phyloP scores from a whole-genome alignment of 257 asterid species.

The Solanum commersonii region DNA sequence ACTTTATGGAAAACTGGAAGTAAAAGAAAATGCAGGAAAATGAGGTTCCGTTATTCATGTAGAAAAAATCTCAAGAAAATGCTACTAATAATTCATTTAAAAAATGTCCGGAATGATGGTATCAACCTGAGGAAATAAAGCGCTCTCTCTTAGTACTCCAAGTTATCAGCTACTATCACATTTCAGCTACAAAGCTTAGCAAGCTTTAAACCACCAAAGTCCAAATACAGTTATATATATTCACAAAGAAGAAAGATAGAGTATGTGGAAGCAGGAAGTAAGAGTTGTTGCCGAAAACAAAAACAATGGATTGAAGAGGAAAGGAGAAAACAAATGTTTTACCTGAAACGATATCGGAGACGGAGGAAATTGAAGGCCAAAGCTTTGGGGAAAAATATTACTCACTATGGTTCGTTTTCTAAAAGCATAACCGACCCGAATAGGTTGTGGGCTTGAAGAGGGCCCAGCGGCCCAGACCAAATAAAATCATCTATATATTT shows the following conservation, averaged over 20 bases:
- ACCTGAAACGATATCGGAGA: not conserved
- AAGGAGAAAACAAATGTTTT: not conserved
- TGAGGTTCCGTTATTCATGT: too few relatives aligned
- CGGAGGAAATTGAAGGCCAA: not conserved
- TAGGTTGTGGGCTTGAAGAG: not conserved
- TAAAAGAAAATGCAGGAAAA: too few relatives aligned
- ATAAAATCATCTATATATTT: not conserved
- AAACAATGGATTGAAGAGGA: not conserved
- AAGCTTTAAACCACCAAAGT: not conserved
- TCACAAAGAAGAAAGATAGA: not conserved
- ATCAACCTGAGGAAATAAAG: not conserved
- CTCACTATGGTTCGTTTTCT: not conserved
- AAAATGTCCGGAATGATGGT: not conserved
- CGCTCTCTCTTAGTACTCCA: not conserved
- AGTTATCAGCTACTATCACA: not conserved
- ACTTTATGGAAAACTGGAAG: too few relatives aligned
- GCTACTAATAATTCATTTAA: not conserved
- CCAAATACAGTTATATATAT: not conserved
- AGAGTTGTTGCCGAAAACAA: not conserved
- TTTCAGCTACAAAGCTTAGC: not conserved
- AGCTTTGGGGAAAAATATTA: not conserved
- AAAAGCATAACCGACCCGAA: not conserved
- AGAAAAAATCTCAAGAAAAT: not conserved
- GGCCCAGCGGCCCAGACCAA: not conserved
- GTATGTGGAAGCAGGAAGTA: not conserved